Evolutionary conservation across 306 rosid species (phyloP).

Genomic region (Quillaja saponaria): DNA sequence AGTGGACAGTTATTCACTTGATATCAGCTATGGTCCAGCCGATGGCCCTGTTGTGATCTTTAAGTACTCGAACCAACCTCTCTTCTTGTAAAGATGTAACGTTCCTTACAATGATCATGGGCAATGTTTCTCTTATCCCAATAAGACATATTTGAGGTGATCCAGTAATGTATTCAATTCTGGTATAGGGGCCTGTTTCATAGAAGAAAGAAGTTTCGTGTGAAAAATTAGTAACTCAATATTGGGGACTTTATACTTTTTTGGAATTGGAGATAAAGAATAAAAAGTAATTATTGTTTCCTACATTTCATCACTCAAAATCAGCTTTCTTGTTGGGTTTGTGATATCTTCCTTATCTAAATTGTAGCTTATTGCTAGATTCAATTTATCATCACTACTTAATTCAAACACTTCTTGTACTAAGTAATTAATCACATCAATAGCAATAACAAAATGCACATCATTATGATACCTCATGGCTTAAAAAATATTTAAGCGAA

Average conservation of each 20-base stretch:
- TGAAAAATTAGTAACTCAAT: too few relatives aligned
- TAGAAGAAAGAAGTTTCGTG: too few relatives aligned
- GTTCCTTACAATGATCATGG: neutral
- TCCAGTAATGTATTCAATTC: neutral
- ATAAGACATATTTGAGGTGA: neutral
- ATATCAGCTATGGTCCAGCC: neutral
- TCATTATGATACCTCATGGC: neutral
- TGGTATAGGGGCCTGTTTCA: too few relatives aligned
- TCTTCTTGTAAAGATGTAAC: neutral
- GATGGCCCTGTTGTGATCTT: neutral
- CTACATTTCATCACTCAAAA: too few relatives aligned
- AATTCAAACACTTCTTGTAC: neutral
- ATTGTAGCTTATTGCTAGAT: too few relatives aligned
- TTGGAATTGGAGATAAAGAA: too few relatives aligned
- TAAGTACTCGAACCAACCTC: neutral
- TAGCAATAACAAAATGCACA: too few relatives aligned
- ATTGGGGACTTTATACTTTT: too few relatives aligned
- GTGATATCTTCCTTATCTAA: too few relatives aligned
- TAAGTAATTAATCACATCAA: neutral
- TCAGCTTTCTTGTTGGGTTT: too few relatives aligned
- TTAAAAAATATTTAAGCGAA: too few relatives aligned
- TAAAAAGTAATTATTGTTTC: too few relatives aligned
- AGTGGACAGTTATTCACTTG: neutral
- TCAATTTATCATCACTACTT: neutral
- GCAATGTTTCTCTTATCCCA: neutral